These are phyloP conservation scores for Osmanthus fragrans DNA, from an alignment of 257 asterid species.

Conservation along the genomic window DNA sequence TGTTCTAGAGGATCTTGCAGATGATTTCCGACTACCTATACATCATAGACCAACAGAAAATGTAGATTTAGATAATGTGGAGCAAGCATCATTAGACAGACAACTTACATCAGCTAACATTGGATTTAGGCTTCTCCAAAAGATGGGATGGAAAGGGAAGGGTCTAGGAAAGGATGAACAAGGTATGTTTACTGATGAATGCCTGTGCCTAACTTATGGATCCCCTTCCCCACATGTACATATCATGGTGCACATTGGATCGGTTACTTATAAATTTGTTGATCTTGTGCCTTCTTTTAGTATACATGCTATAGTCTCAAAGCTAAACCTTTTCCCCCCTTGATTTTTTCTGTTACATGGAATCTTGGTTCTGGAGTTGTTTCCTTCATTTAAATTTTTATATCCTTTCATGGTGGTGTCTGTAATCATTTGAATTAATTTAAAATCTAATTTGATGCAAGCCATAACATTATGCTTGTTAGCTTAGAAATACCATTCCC, in stretches of 20 bases:
- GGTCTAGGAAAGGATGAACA: conserved; percentile 98
- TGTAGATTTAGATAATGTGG: conserved; percentile 85
- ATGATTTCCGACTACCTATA: conserved; percentile 87
- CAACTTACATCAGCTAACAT: conserved; percentile 76
- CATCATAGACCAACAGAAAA: conserved; percentile 83
- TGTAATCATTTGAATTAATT: not conserved
- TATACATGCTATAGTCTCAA: not conserved
- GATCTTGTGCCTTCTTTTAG: not conserved
- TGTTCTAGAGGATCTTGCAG: conserved; percentile 87
- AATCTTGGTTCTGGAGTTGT: not conserved
- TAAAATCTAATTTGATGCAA: not conserved
- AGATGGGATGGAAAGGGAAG: conserved; percentile 99
- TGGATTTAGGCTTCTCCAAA: conserved; percentile 93
- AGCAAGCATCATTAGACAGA: conserved; percentile 89
- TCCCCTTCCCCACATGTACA: not conserved
- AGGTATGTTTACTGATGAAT: conserved; percentile 46
- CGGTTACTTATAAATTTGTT: not conserved
- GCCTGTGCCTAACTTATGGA: not conserved
- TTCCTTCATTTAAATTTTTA: not conserved
- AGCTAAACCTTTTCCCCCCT: not conserved
- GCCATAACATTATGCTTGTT: not conserved
- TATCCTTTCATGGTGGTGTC: not conserved
- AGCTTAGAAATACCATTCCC: not conserved
- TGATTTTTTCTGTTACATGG: not conserved
- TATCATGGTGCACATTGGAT: not conserved